Conservation (phyloP, 257 asterid genomes). For the Voacanga thouarsii region DNA sequence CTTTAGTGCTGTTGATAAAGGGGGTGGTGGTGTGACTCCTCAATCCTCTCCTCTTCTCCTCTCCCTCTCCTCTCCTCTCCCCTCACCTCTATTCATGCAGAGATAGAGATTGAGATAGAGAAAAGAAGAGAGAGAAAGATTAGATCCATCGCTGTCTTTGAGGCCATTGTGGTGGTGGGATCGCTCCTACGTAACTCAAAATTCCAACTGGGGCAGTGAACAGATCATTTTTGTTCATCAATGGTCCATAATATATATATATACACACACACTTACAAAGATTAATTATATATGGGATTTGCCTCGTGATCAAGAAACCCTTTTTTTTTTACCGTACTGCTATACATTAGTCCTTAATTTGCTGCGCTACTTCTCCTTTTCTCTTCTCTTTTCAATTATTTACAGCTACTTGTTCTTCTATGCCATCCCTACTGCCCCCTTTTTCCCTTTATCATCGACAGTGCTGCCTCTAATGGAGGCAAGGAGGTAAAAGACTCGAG, state of each 20-base stretch:
- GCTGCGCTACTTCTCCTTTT: conserved; percentile 17
- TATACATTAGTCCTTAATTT: conserved; percentile 8
- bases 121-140: background rate
- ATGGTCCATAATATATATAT: conserved; percentile 10
- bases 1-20: conserved; percentile 32
- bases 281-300: background rate
- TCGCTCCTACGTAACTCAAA: conserved; percentile 6
- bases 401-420: background rate
- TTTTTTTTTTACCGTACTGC: background rate
- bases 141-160: conserved; percentile 9
- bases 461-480: background rate
- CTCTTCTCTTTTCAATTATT: background rate
- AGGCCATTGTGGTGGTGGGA: conserved; percentile 21
- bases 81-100: conserved; percentile 15
- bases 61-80: background rate
- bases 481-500: background rate
- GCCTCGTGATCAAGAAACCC: conserved; percentile 18
- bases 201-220: conserved; percentile 13
- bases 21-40: conserved; percentile 26
- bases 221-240: conserved; percentile 19
- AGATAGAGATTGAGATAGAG: background rate
- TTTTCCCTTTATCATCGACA: conserved; percentile 1
- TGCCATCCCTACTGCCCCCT: background rate
- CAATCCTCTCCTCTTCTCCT: conserved; percentile 4
- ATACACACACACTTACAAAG: background rate